Base-by-base conservation (phyloP, 1,284 basidiomycete genomes). In the Sporisorium exsertum region DNA sequence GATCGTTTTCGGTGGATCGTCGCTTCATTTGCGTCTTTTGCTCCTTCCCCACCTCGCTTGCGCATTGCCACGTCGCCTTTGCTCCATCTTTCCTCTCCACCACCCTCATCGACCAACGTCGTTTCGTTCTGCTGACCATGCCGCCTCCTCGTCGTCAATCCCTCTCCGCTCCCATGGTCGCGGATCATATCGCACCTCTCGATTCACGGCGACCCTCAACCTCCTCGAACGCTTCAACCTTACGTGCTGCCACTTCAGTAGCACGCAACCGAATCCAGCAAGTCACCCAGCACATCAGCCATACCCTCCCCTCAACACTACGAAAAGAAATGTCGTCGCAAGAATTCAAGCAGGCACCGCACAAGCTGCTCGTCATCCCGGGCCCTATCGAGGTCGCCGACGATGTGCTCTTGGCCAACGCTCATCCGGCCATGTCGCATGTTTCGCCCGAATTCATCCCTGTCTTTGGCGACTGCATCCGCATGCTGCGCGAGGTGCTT, bases 391-490 rank as follows among this genome's bases (percentile, higher is more conserved):
- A 94, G 86, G 88, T 93, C 72, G 86, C 91, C 47, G 91, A 94
- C 86, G 92, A 94, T 84, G 92, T 92, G 20, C 79, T 83, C 40
- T 63, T 77, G 52, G 79, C 80, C 60, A 82, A 84, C 33, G 81
- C 83, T 18, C 84, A 84, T 71, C 82, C 83, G n/a, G 78, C 82
- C 40, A 81, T 85, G 80, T 81, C 80, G 59, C 97, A 99, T 87
- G 92, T 95, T 81, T 93, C 94, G 47, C 90, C 92, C 15, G 94
- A 94, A 55, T 98, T 99, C 86, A 90, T 95, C 50, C 90, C 92
- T 45, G 90, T 94, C 63, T 94, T 99, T 79, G 93, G 94, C 43
- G 93, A 97, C 84, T 93, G 91, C 86, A 90, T 99, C 74, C 90
- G 92, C 71, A 92, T 97, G 91, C 91, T 93, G 24, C 89, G 93